A percentile compares a stretch with the other conserved stretches of the same genome.
These are phyloP conservation scores for Erysimum pusillum DNA, from an alignment of 441 rosid genomes.

Conservation along the genomic window DNA sequence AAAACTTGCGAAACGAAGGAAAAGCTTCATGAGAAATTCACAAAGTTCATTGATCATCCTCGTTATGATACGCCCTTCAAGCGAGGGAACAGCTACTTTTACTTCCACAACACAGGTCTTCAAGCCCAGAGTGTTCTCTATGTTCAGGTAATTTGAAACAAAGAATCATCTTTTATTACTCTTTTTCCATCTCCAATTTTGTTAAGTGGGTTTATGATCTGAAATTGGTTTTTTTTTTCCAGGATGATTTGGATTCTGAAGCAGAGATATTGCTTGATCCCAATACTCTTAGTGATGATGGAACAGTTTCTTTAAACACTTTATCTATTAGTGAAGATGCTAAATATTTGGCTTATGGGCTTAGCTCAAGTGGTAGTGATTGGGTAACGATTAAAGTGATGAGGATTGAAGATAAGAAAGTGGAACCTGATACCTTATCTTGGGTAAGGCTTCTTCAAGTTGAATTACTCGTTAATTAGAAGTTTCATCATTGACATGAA, in stretches of 20 bases:
- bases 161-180: background rate
- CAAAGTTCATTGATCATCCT: slow-evolving; percentile 78
- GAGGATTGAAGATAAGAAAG: slow-evolving; percentile 70
- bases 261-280: slow-evolving; percentile 89
- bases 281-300: slow-evolving; percentile 83
- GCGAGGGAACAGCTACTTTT: slow-evolving; percentile 78
- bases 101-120: slow-evolving; percentile 85
- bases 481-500: background rate
- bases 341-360: slow-evolving; percentile 78
- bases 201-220: background rate
- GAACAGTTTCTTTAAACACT: slow-evolving; percentile 73
- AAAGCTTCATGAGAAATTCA: slow-evolving; percentile 69
- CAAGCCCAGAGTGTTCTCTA: slow-evolving; percentile 82
- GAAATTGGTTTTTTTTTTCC: background rate
- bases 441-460: slow-evolving; percentile 68
- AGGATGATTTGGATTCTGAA: slow-evolving; percentile 81
- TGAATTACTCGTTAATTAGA: background rate
- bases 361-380: slow-evolving; percentile 93
- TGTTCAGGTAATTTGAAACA: slow-evolving; percentile 62
- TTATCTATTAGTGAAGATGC: slow-evolving; percentile 75
- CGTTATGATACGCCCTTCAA: slow-evolving; percentile 72
- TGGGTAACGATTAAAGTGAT: slow-evolving; percentile 87
- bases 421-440: slow-evolving; percentile 71
- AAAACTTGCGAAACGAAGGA: slow-evolving; percentile 65
- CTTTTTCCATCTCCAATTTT: background rate